These are phyloP conservation scores for Harrya chromipes DNA, from an alignment of 768 basidiomycete genomes.

Conservation along the genomic window DNA sequence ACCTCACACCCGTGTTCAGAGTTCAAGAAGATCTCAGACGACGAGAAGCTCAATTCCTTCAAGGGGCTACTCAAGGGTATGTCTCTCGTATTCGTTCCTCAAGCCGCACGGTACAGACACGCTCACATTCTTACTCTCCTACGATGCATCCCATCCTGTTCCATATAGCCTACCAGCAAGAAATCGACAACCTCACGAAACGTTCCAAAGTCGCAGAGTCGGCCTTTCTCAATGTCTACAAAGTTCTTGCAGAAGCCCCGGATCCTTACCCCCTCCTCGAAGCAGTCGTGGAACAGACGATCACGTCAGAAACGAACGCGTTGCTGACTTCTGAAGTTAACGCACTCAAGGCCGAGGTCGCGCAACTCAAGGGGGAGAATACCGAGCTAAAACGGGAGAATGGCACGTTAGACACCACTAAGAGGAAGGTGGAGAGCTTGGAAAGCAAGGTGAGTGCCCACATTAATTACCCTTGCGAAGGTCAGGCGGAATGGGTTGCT, in stretches of 20 bases:
- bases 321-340: constrained; percentile 59
- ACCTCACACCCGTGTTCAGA: constrained; percentile 45
- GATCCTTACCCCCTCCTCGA: constrained; percentile 97
- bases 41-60: constrained; percentile 83
- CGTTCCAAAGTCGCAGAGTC: constrained; percentile 92
- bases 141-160: neutral
- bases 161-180: constrained; percentile 81
- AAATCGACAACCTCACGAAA: constrained; percentile 94
- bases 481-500: constrained; percentile 1
- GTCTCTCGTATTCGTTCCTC: constrained; percentile 6
- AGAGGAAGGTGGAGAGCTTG: constrained; percentile 75
- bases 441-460: constrained; percentile 67
- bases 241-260: constrained; percentile 92
- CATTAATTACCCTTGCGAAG: neutral
- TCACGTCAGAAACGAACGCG: constrained; percentile 51
- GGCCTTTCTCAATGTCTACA: constrained; percentile 96
- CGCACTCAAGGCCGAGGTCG: constrained; percentile 71
- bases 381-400: constrained; percentile 74
- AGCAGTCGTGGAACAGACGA: constrained; percentile 93
- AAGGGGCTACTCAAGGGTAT: constrained; percentile 87
- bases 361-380: constrained; percentile 78
- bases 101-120: neutral
- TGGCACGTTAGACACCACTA: constrained; percentile 58
- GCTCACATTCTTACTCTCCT: neutral
- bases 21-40: constrained; percentile 93